Base-by-base conservation (phyloP, 2,329 filamentous ascomycete species). In the Alternaria sp. region DNA sequence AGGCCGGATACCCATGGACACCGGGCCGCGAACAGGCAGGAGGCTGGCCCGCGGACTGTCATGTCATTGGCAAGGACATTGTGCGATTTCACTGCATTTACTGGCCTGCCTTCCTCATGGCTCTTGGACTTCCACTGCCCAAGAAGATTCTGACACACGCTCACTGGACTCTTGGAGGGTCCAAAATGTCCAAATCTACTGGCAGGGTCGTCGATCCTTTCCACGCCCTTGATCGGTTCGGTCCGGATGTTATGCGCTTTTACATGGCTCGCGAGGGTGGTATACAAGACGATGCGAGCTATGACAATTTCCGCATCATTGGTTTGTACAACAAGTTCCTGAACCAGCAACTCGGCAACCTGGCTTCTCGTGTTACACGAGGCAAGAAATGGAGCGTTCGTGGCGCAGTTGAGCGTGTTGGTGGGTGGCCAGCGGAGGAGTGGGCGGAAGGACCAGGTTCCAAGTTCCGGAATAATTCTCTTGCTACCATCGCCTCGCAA, bases 191-290 rank as follows among this genome's bases (percentile, higher is more conserved):
- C 65, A 99, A 99, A 80, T 97, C 93, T 1, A 88, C 91, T 3
- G 96, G 96, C 66, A 97, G 97, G 77, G 95, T 97, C 2, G 95
- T 99, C 46, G 96, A 97, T 74, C 96, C 96, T 0, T 93, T 96
- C 76, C 93, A 93, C 70, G 96, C 96, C 12, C 87, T 98, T 51
- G 90, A 97, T 67, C 88, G 94, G 7, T 99, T 93, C 81, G 93
- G 93, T 3, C 84, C 93, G 5, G 96, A 99, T 77, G 86, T 90
- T 1, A 89, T 99, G 86, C 90, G 96, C 10, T 98, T 92, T 81
- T 99, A 95, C 79, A 87, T 99, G 68, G 88, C 93, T 67, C 88
- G 91, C 65, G 90, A 94, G 65, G 94, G 93, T 45, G 91, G 90
- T 21, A 88, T 97, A 32, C 82, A 83, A 13, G 84, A 92, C 60